These are phyloP conservation scores for Hyphochytrium catenoides DNA, from an alignment of 352 stramenopile species.

Conservation along the genomic window DNA sequence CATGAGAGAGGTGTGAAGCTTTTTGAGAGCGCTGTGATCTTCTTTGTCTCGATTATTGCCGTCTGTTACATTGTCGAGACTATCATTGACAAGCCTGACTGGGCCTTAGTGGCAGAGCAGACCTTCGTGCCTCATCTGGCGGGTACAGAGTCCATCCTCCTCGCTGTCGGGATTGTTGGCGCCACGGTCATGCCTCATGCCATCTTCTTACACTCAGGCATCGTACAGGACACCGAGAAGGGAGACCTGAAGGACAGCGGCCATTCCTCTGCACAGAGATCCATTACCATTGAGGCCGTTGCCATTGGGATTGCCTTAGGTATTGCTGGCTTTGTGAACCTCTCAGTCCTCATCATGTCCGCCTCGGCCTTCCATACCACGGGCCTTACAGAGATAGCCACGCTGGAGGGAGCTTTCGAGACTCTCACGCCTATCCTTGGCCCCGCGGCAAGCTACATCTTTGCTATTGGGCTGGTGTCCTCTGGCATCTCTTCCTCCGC, in stretches of 20 bases:
- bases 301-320: slow-evolving; percentile 9
- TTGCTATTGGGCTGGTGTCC: slow-evolving; percentile 11
- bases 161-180: slow-evolving; percentile 13
- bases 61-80: slow-evolving; percentile 11
- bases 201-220: slow-evolving; percentile 12
- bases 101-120: not conserved
- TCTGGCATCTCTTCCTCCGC: slow-evolving; percentile 10
- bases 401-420: slow-evolving; percentile 10
- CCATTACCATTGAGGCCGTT: slow-evolving; percentile 4
- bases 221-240: slow-evolving; percentile 7
- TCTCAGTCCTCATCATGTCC: slow-evolving; percentile 14
- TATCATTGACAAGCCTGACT: not conserved
- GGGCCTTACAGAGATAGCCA: slow-evolving; percentile 2
- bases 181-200: slow-evolving; percentile 16
- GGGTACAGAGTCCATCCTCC: slow-evolving; percentile 1
- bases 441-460: slow-evolving; percentile 9
- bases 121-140: slow-evolving; percentile 4
- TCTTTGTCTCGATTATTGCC: slow-evolving; percentile 9
- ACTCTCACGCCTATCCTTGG: slow-evolving; percentile 9
- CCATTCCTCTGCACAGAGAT: too few species aligned
- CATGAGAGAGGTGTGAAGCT: slow-evolving; percentile 3
- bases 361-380: slow-evolving; percentile 11
- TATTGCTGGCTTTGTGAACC: slow-evolving; percentile 13
- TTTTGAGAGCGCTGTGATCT: slow-evolving; percentile 8
- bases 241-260: slow-evolving; percentile 2